Conservation (phyloP, 139 green algal genomes). For the Coccomyxa sp. region DNA sequence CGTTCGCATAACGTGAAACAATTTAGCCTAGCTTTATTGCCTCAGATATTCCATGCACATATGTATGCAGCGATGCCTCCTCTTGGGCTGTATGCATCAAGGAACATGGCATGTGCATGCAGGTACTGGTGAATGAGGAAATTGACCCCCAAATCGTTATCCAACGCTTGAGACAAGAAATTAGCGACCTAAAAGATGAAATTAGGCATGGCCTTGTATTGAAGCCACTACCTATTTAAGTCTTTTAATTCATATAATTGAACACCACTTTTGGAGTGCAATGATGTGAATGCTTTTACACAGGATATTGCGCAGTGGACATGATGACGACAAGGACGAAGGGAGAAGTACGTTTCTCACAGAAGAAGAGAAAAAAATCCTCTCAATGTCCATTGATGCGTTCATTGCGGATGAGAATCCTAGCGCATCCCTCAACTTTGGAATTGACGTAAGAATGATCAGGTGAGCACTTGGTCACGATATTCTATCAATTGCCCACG, state of each 20-base stretch:
- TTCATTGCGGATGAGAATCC: constrained; percentile 45
- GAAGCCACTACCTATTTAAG: too few relatives aligned
- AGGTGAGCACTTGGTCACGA: constrained; percentile 10
- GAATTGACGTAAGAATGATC: constrained; percentile 72
- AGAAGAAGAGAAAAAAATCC: constrained; percentile 51
- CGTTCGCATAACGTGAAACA: not conserved
- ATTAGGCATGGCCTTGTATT: constrained; percentile 45
- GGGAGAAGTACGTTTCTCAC: constrained; percentile 34
- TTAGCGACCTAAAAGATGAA: constrained; percentile 74
- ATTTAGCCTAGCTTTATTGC: not conserved
- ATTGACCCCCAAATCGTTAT: constrained; percentile 79
- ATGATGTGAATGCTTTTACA: not conserved
- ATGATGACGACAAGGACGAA: constrained; percentile 16
- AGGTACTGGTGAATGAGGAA: constrained; percentile 86
- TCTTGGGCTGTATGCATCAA: not conserved
- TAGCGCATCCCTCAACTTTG: constrained; percentile 48
- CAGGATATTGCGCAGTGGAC: not conserved
- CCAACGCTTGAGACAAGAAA: constrained; percentile 61
- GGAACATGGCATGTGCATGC: not conserved
- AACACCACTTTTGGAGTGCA: not conserved
- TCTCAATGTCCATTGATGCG: constrained; percentile 36
- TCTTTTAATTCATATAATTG: not conserved
- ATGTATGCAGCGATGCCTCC: not conserved
- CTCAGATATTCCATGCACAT: not conserved
- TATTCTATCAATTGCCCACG: not conserved